These are phyloP conservation scores for Sarcomyxa edulis DNA, from an alignment of 768 basidiomycete genomes.

Conservation along the genomic window DNA sequence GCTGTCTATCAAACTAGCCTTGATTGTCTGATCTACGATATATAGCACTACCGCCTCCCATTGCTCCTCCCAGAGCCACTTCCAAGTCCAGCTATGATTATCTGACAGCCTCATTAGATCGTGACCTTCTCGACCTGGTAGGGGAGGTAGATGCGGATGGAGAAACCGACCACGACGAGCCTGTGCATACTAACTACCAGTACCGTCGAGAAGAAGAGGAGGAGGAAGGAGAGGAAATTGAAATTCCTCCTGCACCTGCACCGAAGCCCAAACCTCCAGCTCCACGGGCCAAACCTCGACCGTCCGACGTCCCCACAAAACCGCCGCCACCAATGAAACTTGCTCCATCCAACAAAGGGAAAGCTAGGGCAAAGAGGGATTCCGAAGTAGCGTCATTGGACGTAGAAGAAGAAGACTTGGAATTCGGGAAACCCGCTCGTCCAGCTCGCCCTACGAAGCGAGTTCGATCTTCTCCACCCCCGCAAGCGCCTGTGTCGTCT, in stretches of 20 bases:
- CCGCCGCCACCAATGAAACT: conserved; percentile 8
- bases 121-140: conserved; percentile 17
- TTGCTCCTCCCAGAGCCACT: conserved; percentile 19
- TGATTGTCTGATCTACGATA: conserved; percentile 4
- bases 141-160: conserved; percentile 15
- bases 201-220: conserved; percentile 24
- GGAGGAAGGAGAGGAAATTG: conserved; percentile 25
- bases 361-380: conserved; percentile 19
- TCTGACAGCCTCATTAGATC: conserved; percentile 20
- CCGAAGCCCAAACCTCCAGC: conserved; percentile 27
- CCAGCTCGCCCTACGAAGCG: conserved; percentile 26
- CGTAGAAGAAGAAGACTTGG: conserved; percentile 42
- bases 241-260: conserved; percentile 18
- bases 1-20: conserved; percentile 9
- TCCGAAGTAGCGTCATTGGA: conserved; percentile 16
- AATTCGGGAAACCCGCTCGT: conserved; percentile 39
- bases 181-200: conserved; percentile 29
- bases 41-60: conserved; percentile 15
- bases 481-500: too few species aligned
- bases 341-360: conserved; percentile 10
- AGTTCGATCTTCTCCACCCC: conserved; percentile 18
- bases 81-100: conserved; percentile 11
- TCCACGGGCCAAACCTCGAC: conserved; percentile 17
- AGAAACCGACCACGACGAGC: conserved; percentile 37
- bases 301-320: conserved; percentile 17